Conservation (phyloP, 1,284 basidiomycete species). For the Sphagnurus paluster region DNA sequence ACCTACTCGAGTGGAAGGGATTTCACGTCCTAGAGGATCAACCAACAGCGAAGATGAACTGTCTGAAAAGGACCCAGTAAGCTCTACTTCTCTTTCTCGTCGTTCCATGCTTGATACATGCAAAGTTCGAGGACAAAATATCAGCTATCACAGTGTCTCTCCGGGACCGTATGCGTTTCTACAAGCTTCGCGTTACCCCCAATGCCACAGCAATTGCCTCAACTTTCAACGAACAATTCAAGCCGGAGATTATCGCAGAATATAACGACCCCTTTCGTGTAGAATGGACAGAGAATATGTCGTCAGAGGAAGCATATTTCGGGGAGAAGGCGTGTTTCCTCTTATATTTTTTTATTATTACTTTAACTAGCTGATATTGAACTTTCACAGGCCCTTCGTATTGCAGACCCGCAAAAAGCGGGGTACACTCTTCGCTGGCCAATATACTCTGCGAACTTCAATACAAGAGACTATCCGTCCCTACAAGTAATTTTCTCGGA, state of each 20-base stretch:
- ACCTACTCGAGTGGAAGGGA: conserved; percentile 45
- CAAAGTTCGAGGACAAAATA: conserved; percentile 74
- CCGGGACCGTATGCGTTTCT: conserved; percentile 84
- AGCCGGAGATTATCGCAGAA: conserved; percentile 80
- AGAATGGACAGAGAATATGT: conserved; percentile 72
- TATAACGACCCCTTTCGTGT: conserved; percentile 78
- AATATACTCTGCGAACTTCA: conserved; percentile 75
- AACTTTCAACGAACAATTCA: conserved; percentile 75
- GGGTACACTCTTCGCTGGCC: conserved; percentile 80
- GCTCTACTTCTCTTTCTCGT: conserved; percentile 21
- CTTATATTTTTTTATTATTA: too few species aligned
- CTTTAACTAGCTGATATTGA: too few species aligned
- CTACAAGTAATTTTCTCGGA: conserved; percentile 75
- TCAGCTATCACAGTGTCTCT: conserved; percentile 73
- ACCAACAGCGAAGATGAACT: conserved; percentile 4
- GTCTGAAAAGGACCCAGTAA: conserved; percentile 58
- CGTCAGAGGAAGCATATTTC: conserved; percentile 50
- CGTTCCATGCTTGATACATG: background rate
- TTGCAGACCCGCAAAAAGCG: conserved; percentile 66
- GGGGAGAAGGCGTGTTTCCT: conserved; percentile 67
- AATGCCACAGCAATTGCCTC: conserved; percentile 73
- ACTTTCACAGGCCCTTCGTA: conserved; percentile 63
- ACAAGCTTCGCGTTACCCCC: conserved; percentile 80
- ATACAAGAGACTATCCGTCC: conserved; percentile 75
- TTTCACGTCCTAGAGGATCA: conserved; percentile 45